phyloP scores from a whole-genome alignment of 805 yeast genomes.

The Hanseniaspora vineae region DNA sequence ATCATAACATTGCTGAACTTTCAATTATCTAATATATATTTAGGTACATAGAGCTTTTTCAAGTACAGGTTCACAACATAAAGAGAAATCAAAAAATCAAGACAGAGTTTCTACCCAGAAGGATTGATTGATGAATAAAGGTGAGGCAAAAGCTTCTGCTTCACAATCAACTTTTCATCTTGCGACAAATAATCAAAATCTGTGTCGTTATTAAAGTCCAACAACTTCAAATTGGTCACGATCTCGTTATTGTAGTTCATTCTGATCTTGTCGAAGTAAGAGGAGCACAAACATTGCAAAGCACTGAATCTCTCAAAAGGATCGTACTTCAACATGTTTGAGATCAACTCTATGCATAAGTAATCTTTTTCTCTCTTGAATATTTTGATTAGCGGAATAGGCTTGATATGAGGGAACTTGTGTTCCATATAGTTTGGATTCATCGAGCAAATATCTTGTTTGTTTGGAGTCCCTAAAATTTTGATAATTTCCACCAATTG shows the following conservation, averaged over 20 bases:
- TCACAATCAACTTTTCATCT: slow-evolving; percentile 18
- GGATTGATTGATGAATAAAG: neutral
- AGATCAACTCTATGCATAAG: slow-evolving; percentile 41
- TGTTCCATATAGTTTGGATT: slow-evolving; percentile 96
- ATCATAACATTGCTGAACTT: no score
- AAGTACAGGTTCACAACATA: neutral
- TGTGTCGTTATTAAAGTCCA: slow-evolving; percentile 16
- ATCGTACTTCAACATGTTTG: slow-evolving; percentile 49
- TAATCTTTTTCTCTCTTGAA: slow-evolving; percentile 36
- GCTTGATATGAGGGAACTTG: slow-evolving; percentile 79
- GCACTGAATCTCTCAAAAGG: slow-evolving; percentile 56
- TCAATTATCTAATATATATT: neutral
- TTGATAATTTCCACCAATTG: slow-evolving; percentile 94
- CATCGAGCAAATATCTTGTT: slow-evolving; percentile 87
- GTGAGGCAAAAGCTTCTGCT: slow-evolving; percentile 6
- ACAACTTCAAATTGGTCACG: slow-evolving; percentile 14
- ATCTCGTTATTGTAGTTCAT: slow-evolving; percentile 11
- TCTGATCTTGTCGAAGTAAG: slow-evolving; percentile 22
- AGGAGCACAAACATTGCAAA: slow-evolving; percentile 20
- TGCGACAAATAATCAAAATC: slow-evolving; percentile 18
- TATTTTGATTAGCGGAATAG: slow-evolving; percentile 58
- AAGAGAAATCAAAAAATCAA: neutral
- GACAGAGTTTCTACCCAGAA: neutral
- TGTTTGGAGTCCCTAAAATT: slow-evolving; percentile 87
- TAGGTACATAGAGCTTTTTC: neutral